Evolutionary conservation across 805 yeast genomes (phyloP).

Genomic region (Cyberlindnera maritima): DNA sequence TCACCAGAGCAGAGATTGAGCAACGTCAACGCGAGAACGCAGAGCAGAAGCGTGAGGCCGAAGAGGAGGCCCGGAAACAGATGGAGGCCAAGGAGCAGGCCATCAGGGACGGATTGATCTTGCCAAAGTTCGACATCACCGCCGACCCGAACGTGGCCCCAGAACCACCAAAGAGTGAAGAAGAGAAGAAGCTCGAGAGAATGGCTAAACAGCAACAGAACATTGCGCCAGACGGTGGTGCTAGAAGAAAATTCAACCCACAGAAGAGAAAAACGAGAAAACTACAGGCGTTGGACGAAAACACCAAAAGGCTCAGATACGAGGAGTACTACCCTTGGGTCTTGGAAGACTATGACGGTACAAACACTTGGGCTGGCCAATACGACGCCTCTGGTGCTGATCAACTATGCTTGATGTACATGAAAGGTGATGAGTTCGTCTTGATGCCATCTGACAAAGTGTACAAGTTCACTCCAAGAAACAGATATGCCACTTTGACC

Average conservation of each 20-base stretch:
- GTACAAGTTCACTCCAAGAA: slow-evolving; percentile 89
- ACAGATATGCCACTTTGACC: slow-evolving; percentile 89
- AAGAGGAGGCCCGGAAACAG: slow-evolving; percentile 33
- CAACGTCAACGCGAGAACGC: slow-evolving; percentile 50
- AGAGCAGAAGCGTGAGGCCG: slow-evolving; percentile 31
- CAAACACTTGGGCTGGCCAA: slow-evolving; percentile 91
- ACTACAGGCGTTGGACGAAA: slow-evolving; percentile 75
- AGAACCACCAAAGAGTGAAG: slow-evolving; percentile 33
- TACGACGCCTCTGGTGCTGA: slow-evolving; percentile 90
- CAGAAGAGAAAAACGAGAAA: slow-evolving; percentile 82
- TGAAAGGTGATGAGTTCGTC: slow-evolving; percentile 70
- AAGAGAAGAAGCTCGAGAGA: slow-evolving; percentile 36
- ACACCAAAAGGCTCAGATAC: slow-evolving; percentile 78
- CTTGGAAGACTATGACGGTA: slow-evolving; percentile 92
- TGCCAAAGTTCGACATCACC: slow-evolving; percentile 14
- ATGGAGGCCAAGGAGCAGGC: slow-evolving; percentile 21
- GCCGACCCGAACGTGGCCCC: slow-evolving; percentile 31
- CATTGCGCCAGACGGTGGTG: slow-evolving; percentile 93
- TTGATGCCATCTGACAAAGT: slow-evolving; percentile 95
- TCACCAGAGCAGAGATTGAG: slow-evolving; percentile 74
- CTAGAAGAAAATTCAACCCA: slow-evolving; percentile 59
- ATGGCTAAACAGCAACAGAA: slow-evolving; percentile 44
- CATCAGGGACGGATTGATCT: slow-evolving; percentile 14
- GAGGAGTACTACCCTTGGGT: slow-evolving; percentile 99
- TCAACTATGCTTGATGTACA: slow-evolving; percentile 78